phyloP scores from a whole-genome alignment of 2,329 filamentous ascomycete genomes.

The Rasamsonia emersonii region DNA sequence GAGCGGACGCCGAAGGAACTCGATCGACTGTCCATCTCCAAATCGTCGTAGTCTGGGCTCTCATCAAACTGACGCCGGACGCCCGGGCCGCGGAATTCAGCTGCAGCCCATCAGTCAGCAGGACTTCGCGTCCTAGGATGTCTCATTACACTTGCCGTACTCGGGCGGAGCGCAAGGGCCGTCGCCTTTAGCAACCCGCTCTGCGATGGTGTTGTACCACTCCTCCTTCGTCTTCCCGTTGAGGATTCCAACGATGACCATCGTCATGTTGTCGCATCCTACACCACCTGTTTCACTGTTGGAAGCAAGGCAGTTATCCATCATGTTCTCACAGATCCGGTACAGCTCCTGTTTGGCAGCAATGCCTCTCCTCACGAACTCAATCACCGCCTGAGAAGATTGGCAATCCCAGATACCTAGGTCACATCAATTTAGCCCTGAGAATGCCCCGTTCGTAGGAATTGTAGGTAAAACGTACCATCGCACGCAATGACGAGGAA shows the following conservation, averaged over 20 bases:
- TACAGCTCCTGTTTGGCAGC: conserved; percentile 91
- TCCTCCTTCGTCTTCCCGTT: conserved; percentile 90
- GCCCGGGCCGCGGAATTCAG: conserved; percentile 76
- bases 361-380: conserved; percentile 94
- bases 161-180: conserved; percentile 97
- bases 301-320: conserved; percentile 97
- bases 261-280: conserved; percentile 99
- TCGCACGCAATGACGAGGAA: conserved; percentile 91
- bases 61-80: conserved; percentile 78
- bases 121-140: conserved; percentile 28
- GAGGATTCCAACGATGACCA: conserved; percentile 81
- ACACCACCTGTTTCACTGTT: conserved; percentile 98
- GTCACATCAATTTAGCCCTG: conserved; percentile 4
- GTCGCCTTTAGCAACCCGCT: conserved; percentile 90
- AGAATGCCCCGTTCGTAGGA: too few species aligned
- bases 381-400: conserved; percentile 91
- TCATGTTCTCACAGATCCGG: conserved; percentile 99
- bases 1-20: conserved; percentile 64
- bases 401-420: conserved; percentile 99
- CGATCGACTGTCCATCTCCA: conserved; percentile 41
- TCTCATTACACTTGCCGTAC: conserved; percentile 76
- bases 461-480: conserved; percentile 59
- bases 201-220: conserved; percentile 95
- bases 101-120: conserved; percentile 45
- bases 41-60: conserved; percentile 52